phyloP scores from a whole-genome alignment of 75 land plant species.

The Pseudotsuga menziesii region DNA sequence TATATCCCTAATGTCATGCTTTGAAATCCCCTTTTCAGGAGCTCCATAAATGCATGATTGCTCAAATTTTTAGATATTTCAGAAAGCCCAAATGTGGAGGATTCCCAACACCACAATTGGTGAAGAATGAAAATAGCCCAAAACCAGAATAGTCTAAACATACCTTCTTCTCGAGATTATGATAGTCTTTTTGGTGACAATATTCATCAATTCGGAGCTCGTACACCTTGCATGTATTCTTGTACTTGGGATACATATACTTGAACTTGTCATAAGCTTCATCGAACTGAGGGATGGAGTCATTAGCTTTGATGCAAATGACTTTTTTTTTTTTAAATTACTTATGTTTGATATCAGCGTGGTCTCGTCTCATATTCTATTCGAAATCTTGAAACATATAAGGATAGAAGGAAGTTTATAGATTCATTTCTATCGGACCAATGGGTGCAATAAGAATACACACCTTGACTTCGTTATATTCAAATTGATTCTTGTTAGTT shows the following conservation, averaged over 20 bases:
- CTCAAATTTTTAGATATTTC: conserved; percentile 76
- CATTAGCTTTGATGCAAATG: too few species aligned
- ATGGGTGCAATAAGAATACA: too few species aligned
- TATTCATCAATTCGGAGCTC: conserved; percentile 71
- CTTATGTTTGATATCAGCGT: too few species aligned
- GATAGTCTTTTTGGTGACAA: conserved; percentile 33
- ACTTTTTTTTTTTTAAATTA: too few species aligned
- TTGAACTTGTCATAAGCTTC: conserved; percentile 59
- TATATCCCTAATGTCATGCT: conserved; percentile 57
- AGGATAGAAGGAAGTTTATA: too few species aligned
- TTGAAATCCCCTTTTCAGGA: conserved; percentile 63
- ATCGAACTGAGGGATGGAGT: conserved; percentile 47
- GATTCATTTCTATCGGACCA: too few species aligned
- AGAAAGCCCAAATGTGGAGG: conserved; percentile 62
- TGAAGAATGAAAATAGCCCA: conserved; percentile 78
- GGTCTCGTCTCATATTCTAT: too few species aligned
- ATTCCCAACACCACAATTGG: conserved; percentile 50
- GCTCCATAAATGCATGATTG: conserved; percentile 75
- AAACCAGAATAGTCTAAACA: conserved; percentile 89
- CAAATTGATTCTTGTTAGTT: too few species aligned
- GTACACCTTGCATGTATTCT: conserved; percentile 56
- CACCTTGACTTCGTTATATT: too few species aligned
- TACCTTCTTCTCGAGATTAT: conserved; percentile 31
- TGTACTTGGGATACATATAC: conserved; percentile 69
- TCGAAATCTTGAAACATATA: too few species aligned